Percentiles rank a stretch among this genome's conserved stretches.
Conservation (phyloP, 352 stramenopile species). For the Pythium coloratum region DNA sequence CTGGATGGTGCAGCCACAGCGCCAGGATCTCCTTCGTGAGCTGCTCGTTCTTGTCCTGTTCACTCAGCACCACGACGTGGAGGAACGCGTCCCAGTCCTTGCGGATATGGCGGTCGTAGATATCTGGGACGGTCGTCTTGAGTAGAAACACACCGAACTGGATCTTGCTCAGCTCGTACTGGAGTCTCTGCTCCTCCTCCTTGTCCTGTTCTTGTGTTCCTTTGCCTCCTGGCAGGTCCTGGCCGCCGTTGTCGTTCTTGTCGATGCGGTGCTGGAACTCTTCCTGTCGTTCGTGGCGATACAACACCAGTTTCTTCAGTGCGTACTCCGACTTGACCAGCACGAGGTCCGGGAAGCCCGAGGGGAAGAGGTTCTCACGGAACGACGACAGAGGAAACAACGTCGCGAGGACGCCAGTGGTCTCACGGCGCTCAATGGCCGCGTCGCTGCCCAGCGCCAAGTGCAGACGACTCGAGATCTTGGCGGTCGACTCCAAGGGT, state of each 20-base stretch:
- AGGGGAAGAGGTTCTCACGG: slow-evolving; percentile 25
- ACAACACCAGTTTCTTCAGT: slow-evolving; percentile 50
- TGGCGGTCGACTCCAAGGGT: slow-evolving; percentile 19
- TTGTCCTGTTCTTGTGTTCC: slow-evolving; percentile 9
- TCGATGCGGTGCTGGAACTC: slow-evolving; percentile 38
- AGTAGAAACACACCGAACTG: slow-evolving; percentile 65
- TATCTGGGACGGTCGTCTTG: slow-evolving; percentile 57
- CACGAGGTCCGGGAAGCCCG: slow-evolving; percentile 58
- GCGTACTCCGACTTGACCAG: slow-evolving; percentile 69
- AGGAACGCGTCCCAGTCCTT: slow-evolving; percentile 77
- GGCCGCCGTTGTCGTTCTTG: slow-evolving; percentile 18
- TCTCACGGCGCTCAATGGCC: slow-evolving; percentile 7
- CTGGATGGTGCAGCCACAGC: slow-evolving; percentile 55
- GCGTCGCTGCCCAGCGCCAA: slow-evolving; percentile 34
- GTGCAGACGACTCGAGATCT: slow-evolving; percentile 50
- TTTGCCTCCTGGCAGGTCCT: slow-evolving; percentile 5
- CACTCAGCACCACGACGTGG: slow-evolving; percentile 55
- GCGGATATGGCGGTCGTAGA: slow-evolving; percentile 56
- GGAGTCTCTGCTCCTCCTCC: slow-evolving; percentile 13
- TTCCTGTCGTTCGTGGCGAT: slow-evolving; percentile 54
- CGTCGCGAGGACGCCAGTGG: slow-evolving; percentile 33
- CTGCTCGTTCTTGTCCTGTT: slow-evolving; percentile 58
- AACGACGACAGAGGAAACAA: slow-evolving; percentile 41
- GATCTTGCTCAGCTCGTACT: slow-evolving; percentile 37
- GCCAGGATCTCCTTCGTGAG: slow-evolving; percentile 63